These are phyloP conservation scores for Leucogyrophana mollusca DNA, from an alignment of 768 basidiomycete genomes.

Conservation along the genomic window DNA sequence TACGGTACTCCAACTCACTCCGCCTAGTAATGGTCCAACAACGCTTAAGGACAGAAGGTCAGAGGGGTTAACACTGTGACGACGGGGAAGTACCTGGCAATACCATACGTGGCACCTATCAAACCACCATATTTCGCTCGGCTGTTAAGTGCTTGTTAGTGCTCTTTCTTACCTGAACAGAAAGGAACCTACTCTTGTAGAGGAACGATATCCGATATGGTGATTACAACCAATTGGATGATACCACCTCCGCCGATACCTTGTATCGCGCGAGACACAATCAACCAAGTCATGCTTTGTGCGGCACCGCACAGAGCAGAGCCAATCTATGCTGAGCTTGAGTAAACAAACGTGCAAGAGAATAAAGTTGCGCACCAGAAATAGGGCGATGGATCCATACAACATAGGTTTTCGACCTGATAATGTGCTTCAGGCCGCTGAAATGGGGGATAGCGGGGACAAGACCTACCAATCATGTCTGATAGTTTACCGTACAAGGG, in stretches of 20 bases:
- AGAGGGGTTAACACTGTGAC: not conserved
- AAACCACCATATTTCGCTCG: constrained; percentile 79
- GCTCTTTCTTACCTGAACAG: not conserved
- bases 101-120: constrained; percentile 81
- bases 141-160: constrained; percentile 28
- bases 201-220: constrained; percentile 80
- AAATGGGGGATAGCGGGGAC: constrained; percentile 11
- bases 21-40: constrained; percentile 78
- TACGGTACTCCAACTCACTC: constrained; percentile 45
- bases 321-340: constrained; percentile 47
- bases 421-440: not conserved
- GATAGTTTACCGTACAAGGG: constrained; percentile 82
- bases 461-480: constrained; percentile 43
- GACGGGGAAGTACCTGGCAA: constrained; percentile 40
- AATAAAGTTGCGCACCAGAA: constrained; percentile 55
- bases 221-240: constrained; percentile 74
- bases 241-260: constrained; percentile 85
- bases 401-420: constrained; percentile 69
- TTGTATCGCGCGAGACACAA: constrained; percentile 74
- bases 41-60: constrained; percentile 38
- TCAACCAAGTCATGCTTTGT: constrained; percentile 75
- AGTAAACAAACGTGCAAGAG: constrained; percentile 1
- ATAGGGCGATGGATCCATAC: constrained; percentile 61
- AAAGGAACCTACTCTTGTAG: constrained; percentile 59
- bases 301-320: constrained; percentile 83